Evolutionary conservation across 2,329 filamentous ascomycete genomes (phyloP).

Genomic region (Penicillium sp.): DNA sequence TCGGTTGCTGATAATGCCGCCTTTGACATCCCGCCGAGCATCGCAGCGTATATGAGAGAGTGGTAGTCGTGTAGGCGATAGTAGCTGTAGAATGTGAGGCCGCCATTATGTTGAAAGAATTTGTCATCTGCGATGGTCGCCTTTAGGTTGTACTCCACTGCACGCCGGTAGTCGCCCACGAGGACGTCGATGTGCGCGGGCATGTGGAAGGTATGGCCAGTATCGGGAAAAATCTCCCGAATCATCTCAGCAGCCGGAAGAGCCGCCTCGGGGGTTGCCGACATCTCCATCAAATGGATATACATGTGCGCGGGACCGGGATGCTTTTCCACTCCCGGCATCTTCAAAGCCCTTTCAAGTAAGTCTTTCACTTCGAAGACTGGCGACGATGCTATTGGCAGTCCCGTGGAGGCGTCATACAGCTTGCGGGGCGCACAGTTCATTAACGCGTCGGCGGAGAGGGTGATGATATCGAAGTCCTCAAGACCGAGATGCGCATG

Average conservation of each 20-base stretch:
- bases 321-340: constrained; percentile 55
- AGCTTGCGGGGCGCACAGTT: constrained; percentile 64
- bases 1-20: constrained; percentile 62
- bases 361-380: constrained; percentile 59
- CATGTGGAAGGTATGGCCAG: constrained; percentile 73
- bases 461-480: constrained; percentile 62
- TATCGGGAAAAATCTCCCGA: constrained; percentile 65
- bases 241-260: constrained; percentile 62
- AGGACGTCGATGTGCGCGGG: constrained; percentile 73
- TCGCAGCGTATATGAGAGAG: constrained; percentile 72
- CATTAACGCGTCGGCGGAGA: constrained; percentile 67
- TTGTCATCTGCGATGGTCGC: constrained; percentile 69
- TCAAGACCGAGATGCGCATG: constrained; percentile 28
- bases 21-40: constrained; percentile 68
- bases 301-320: constrained; percentile 72
- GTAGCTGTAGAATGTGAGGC: constrained; percentile 70
- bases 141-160: constrained; percentile 65
- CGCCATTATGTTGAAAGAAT: constrained; percentile 60
- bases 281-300: constrained; percentile 77
- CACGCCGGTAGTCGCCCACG: constrained; percentile 68
- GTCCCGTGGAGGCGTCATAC: constrained; percentile 58
- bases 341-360: constrained; percentile 59
- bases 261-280: constrained; percentile 61
- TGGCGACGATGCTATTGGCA: constrained; percentile 44
- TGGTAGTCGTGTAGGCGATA: constrained; percentile 75